Evolutionary conservation across 805 yeast species (phyloP).

Genomic region (Candida ponderosae): DNA sequence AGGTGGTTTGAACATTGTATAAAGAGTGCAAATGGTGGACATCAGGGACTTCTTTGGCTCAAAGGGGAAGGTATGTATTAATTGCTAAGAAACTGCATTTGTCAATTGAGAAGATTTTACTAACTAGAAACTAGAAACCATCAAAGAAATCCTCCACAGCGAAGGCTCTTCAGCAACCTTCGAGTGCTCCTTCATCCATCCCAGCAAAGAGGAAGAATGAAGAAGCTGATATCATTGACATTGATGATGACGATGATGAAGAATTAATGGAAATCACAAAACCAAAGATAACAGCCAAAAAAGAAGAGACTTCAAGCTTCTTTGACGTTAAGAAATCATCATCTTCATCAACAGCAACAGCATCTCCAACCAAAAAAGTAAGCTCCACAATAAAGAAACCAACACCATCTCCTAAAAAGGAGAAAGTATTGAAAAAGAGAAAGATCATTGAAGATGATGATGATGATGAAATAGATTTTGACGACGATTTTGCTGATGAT

Average conservation of each 20-base stretch:
- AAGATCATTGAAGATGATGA: conserved; percentile 10
- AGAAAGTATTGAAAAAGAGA: conserved; percentile 1
- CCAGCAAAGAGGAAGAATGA: conserved; percentile 4
- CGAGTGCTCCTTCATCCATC: too few species aligned
- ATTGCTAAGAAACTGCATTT: background rate
- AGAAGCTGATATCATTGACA: conserved; percentile 16
- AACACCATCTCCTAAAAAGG: conserved; percentile 1
- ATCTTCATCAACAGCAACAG: conserved; percentile 1
- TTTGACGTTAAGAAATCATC: too few species aligned
- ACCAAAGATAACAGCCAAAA: conserved; percentile 7
- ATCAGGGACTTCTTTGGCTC: conserved; percentile 32
- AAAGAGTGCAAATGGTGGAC: conserved; percentile 23
- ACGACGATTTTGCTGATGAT: conserved; percentile 17
- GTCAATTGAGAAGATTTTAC: background rate
- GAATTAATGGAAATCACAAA: conserved; percentile 6
- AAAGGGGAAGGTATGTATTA: conserved; percentile 6
- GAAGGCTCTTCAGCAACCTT: too few species aligned
- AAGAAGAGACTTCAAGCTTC: conserved; percentile 2
- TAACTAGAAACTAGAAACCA: too few species aligned
- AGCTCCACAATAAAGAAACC: conserved; percentile 2
- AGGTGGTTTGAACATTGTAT: too few species aligned
- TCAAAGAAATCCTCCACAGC: too few species aligned
- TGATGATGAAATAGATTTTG: conserved; percentile 17
- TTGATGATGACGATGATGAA: conserved; percentile 23
- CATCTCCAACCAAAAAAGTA: conserved; percentile 17